phyloP scores from a whole-genome alignment of 1,284 basidiomycete genomes.

The Fomes fomentarius region DNA sequence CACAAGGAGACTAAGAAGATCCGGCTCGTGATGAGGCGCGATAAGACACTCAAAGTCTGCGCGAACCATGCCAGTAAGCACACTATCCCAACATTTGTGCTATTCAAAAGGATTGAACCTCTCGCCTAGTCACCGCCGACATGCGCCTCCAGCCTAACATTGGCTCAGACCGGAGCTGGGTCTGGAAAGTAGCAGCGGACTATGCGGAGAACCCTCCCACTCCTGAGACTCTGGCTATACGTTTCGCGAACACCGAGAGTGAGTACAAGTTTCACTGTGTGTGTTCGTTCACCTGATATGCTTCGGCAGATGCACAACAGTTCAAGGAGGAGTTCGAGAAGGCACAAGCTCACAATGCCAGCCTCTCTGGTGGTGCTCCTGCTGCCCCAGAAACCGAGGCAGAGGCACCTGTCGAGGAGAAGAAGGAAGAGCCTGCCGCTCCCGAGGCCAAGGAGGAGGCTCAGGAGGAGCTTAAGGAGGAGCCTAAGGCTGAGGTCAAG shows the following conservation, averaged over 20 bases:
- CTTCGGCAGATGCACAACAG: conserved; percentile 71
- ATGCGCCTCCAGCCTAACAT: conserved; percentile 98
- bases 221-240: conserved; percentile 95
- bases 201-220: conserved; percentile 89
- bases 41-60: conserved; percentile 99
- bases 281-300: conserved; percentile 10
- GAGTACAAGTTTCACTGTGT: conserved; percentile 39
- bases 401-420: conserved; percentile 32
- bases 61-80: conserved; percentile 95
- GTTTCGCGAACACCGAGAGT: conserved; percentile 98
- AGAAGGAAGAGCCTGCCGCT: conserved; percentile 29
- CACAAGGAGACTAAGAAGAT: conserved; percentile 93
- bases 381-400: conserved; percentile 29
- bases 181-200: conserved; percentile 97
- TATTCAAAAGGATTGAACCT: neutral
- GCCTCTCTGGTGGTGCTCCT: conserved; percentile 35
- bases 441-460: conserved; percentile 32
- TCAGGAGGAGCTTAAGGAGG: conserved; percentile 25
- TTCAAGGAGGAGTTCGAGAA: conserved; percentile 91
- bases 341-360: conserved; percentile 75
- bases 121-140: conserved; percentile 74
- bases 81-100: conserved; percentile 1
- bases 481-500: conserved; percentile 26
- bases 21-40: conserved; percentile 98
- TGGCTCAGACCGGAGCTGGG: conserved; percentile 99